Base-by-base conservation (phyloP, 371 early-diverging fungal species). In the Blyttiomyces sp. region DNA sequence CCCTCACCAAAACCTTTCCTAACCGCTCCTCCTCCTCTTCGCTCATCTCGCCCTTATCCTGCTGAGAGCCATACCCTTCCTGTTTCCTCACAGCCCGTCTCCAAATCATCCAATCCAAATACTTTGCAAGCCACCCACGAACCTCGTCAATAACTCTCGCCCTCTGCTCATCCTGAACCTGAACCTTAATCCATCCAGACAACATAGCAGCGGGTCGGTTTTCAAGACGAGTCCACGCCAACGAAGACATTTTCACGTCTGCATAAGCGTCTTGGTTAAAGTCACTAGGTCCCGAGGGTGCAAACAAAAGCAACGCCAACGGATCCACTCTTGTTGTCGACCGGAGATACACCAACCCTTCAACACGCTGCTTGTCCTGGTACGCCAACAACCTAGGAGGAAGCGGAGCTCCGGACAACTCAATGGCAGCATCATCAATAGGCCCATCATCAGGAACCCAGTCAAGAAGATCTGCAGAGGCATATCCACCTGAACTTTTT, bases 361-460 rank as follows among this genome's bases (percentile, higher is more conserved):
- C 75, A 0, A 75, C 61, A 31, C 57, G 59, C 51, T 75, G 75
- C 53, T 72, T 71, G n/a, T 75, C 72, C 35, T 72, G 75, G 58
- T 60, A 75, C 36, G 57, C 57, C 1, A 75, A 49, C 24, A 75
- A 54, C 0, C 72, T 63, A 0, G 70, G 50, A 3, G 75, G 75
- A 0, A 68, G 34, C 1, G 69, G 57, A 1, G 66, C 63, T 16
- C 36, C 60, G 27, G 26, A 36, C 30, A 56, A 31, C 13, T 56
- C 59, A 16, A 49, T 35, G 33, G 56, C 59, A n/a, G 44, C 23
- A 27, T 64, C 61, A 51, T 64, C 70, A 19, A 23, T 27, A 16
- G 57, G 30, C 23, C n/a, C 36, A 28, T 39, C 54, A 33, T 57
- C 53, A 7, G 54, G 48, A 36, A 49, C 57, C 17, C 21, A 24